A percentile compares a stretch with the other conserved stretches of the same genome.
These are phyloP conservation scores for Madurella mycetomatis DNA, from an alignment of 2,329 filamentous ascomycete genomes.

Conservation along the genomic window DNA sequence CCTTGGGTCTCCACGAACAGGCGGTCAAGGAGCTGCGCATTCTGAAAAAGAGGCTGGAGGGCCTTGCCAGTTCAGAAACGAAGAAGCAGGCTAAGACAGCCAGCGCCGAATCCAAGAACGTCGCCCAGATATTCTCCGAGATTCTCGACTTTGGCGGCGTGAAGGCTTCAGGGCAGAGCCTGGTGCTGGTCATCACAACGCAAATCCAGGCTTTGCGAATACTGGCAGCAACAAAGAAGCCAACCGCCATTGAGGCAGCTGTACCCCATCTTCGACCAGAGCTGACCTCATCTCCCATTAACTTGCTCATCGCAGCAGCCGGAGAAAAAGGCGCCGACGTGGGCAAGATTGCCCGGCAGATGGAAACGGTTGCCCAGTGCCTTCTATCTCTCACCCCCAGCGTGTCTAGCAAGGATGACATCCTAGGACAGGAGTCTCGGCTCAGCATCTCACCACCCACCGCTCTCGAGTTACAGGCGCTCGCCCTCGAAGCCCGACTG, in stretches of 20 bases:
- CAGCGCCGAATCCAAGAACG: constrained; percentile 31
- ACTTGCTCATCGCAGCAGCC: constrained; percentile 48
- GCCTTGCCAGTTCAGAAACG: constrained; percentile 18
- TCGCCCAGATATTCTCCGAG: constrained; percentile 48
- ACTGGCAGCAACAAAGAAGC: constrained; percentile 56
- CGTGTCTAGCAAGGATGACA: constrained; percentile 60
- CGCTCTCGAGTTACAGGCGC: constrained; percentile 58
- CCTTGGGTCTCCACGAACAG: constrained; percentile 60
- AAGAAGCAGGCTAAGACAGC: constrained; percentile 33
- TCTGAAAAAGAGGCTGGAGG: constrained; percentile 60
- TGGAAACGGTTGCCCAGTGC: constrained; percentile 62
- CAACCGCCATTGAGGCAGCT: constrained; percentile 53
- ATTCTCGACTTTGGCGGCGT: constrained; percentile 57
- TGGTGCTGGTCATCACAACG: constrained; percentile 55
- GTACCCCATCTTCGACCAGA: constrained; percentile 52
- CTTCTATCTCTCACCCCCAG: constrained; percentile 64
- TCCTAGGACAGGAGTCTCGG: constrained; percentile 47
- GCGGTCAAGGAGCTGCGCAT: constrained; percentile 65
- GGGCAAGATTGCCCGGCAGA: constrained; percentile 58
- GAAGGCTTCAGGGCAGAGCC: constrained; percentile 39
- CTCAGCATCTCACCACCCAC: constrained; percentile 52
- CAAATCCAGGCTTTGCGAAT: constrained; percentile 64
- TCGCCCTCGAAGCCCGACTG: constrained; percentile 59
- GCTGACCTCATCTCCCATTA: constrained; percentile 53
- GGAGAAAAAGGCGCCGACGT: constrained; percentile 41